Conservation (phyloP, 2,329 filamentous ascomycete species). For the Ilyonectria sp. region DNA sequence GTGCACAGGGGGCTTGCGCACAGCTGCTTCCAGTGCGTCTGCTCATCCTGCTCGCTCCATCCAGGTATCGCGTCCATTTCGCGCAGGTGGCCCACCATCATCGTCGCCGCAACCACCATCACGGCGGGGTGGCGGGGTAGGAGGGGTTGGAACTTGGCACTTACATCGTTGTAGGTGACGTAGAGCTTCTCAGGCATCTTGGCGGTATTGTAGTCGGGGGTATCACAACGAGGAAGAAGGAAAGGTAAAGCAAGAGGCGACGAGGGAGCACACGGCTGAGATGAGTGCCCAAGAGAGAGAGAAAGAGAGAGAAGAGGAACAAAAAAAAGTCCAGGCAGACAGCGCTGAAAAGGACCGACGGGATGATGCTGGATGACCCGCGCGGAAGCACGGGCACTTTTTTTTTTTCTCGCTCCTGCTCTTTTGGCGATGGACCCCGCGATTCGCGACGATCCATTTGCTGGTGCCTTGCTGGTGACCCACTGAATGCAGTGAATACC, state of each 20-base stretch:
- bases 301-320: slow-evolving; percentile 28
- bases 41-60: neutral
- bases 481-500: slow-evolving; percentile 29
- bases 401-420: slow-evolving; percentile 43
- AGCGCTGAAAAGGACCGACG: slow-evolving; percentile 32
- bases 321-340: slow-evolving; percentile 27
- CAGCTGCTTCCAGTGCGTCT: neutral
- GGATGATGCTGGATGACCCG: slow-evolving; percentile 24
- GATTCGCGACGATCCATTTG: slow-evolving; percentile 28
- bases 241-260: slow-evolving; percentile 4
- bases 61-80: slow-evolving; percentile 11
- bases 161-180: slow-evolving; percentile 92
- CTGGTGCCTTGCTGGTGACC: slow-evolving; percentile 24
- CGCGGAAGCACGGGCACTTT: slow-evolving; percentile 40
- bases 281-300: slow-evolving; percentile 38
- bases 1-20: slow-evolving; percentile 16
- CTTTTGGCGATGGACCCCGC: slow-evolving; percentile 33
- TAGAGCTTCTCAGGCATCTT: slow-evolving; percentile 89
- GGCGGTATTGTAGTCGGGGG: slow-evolving; percentile 42
- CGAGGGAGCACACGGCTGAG: slow-evolving; percentile 33
- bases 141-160: slow-evolving; percentile 49
- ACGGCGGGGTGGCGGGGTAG: slow-evolving; percentile 49
- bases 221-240: slow-evolving; percentile 34
- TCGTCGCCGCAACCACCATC: slow-evolving; percentile 34
- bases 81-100: slow-evolving; percentile 29